phyloP scores from a whole-genome alignment of 2,329 filamentous ascomycete species.

The Fusarium nematophilum region DNA sequence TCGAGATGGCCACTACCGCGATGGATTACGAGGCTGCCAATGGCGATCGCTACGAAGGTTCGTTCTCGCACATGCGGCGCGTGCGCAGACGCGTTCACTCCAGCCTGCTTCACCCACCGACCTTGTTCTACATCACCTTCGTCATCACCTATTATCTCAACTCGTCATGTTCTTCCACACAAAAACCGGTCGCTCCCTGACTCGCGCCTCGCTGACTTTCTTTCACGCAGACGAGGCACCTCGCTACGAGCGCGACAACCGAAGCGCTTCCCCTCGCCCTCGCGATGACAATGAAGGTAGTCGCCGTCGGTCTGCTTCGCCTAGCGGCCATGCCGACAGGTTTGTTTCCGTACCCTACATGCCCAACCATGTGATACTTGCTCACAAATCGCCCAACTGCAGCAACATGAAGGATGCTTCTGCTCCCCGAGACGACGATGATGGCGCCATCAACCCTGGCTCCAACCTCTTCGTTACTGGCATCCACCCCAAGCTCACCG shows the following conservation, averaged over 20 bases:
- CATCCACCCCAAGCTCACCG: constrained; percentile 91
- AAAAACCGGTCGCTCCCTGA: neutral
- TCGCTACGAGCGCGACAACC: constrained; percentile 74
- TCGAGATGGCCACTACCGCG: constrained; percentile 69
- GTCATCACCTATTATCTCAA: neutral
- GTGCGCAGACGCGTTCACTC: constrained; percentile 33
- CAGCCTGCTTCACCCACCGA: neutral
- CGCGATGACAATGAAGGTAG: constrained; percentile 70
- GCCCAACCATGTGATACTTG: neutral
- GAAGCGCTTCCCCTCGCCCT: constrained; percentile 73
- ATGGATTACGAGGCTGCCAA: constrained; percentile 79
- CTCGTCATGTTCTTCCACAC: neutral
- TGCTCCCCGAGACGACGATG: constrained; percentile 71
- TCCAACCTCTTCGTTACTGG: constrained; percentile 99
- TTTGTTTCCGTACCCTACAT: constrained; percentile 24
- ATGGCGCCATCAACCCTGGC: constrained; percentile 88
- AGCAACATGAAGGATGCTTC: constrained; percentile 66
- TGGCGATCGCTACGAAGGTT: constrained; percentile 75
- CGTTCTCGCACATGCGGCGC: constrained; percentile 39
- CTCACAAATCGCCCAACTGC: constrained; percentile 17
- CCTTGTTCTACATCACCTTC: constrained; percentile 9
- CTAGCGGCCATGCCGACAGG: constrained; percentile 59
- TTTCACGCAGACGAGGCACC: constrained; percentile 66
- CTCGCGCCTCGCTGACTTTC: constrained; percentile 18
- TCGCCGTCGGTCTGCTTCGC: constrained; percentile 72